Base-by-base conservation (phyloP, 345 rosid genomes). In the Fremontodendron californicum region DNA sequence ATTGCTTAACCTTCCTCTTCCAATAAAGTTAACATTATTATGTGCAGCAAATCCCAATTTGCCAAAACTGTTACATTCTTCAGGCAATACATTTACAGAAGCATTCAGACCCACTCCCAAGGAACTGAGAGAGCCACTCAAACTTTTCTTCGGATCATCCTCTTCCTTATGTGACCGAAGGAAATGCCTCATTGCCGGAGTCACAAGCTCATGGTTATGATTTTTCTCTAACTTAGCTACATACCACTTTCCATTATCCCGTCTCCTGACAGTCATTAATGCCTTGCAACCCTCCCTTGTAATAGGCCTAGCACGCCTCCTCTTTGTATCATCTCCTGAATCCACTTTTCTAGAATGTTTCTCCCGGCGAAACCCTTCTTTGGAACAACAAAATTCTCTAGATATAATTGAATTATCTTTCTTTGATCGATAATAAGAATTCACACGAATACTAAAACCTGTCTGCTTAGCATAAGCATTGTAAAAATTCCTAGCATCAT, bases 211-310 rank as follows among this genome's bases (percentile, higher is more conserved):
- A 58, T 73, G 85, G 29, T 60, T 79, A 76, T 82, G 82, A n/a
- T 48, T 66, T 62, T 72, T 82, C 82, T 82, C 76, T 39, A 66
- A 76, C 68, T 79, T 79, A 15, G 80, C 82, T 11, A 76, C 71
- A 49, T 65, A 66, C 82, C 78, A 76, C 61, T 72, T 76, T 63
- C 85, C 82, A 76, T 67, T 31, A 48, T 76, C 80, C 39, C 73
- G 35, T 73, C 79, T 78, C 75, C 82, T 76, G 40, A 79, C 76
- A 0, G 78, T 79, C 80, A 79, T 82, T 25, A 79, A 23, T 29
- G 82, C 85, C 63, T 77, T 76, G 61, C 85, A 78, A 31, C 80
- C 85, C 45, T 78, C 78, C 37, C 85, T 82, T 13, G 76, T 76
- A 43, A 82, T 58, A 37, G 82, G 78, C 69, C 81, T 51, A 73